Evolutionary conservation across 1,139 yeast genomes (phyloP).

Genomic region (Yarrowia galli): DNA sequence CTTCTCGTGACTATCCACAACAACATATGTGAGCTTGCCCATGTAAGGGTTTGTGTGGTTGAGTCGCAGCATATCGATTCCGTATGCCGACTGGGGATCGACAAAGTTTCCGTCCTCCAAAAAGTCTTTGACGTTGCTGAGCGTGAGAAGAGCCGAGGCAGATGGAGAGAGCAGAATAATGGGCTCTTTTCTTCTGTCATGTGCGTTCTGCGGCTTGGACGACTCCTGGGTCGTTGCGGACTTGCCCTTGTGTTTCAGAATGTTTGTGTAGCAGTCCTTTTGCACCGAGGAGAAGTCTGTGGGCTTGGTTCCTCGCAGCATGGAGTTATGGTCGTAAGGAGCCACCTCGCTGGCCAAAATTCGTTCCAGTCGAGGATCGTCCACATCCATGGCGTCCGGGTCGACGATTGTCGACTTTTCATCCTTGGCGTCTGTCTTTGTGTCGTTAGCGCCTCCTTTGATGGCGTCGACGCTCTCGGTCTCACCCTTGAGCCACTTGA

Average conservation of each 20-base stretch:
- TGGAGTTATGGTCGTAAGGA: slow-evolving; percentile 78
- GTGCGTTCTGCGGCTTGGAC: slow-evolving; percentile 6
- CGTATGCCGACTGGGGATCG: slow-evolving; percentile 59
- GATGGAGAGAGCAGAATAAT: slow-evolving; percentile 93
- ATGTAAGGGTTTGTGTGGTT: slow-evolving; percentile 64
- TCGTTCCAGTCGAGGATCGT: slow-evolving; percentile 65
- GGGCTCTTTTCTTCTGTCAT: slow-evolving; percentile 67
- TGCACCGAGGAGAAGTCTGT: slow-evolving; percentile 76
- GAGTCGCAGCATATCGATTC: slow-evolving; percentile 58
- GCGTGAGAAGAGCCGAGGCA: slow-evolving; percentile 84
- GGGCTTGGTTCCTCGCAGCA: slow-evolving; percentile 74
- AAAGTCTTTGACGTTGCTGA: slow-evolving; percentile 82
- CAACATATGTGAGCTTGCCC: slow-evolving; percentile 68
- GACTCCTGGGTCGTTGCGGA: background rate
- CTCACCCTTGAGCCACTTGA: slow-evolving; percentile 79
- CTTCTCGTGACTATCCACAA: slow-evolving; percentile 86
- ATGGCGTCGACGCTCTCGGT: slow-evolving; percentile 47
- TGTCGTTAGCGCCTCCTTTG: slow-evolving; percentile 43
- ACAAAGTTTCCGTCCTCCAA: slow-evolving; percentile 74
- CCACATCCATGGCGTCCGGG: slow-evolving; percentile 41
- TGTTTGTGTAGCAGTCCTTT: slow-evolving; percentile 70
- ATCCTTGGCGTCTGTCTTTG: slow-evolving; percentile 38
- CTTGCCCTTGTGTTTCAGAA: slow-evolving; percentile 56
- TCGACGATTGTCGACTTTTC: slow-evolving; percentile 39
- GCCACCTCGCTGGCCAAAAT: slow-evolving; percentile 68